Conservation (phyloP, 495 filamentous ascomycete species). For the Chaetomium cochliodes region DNA sequence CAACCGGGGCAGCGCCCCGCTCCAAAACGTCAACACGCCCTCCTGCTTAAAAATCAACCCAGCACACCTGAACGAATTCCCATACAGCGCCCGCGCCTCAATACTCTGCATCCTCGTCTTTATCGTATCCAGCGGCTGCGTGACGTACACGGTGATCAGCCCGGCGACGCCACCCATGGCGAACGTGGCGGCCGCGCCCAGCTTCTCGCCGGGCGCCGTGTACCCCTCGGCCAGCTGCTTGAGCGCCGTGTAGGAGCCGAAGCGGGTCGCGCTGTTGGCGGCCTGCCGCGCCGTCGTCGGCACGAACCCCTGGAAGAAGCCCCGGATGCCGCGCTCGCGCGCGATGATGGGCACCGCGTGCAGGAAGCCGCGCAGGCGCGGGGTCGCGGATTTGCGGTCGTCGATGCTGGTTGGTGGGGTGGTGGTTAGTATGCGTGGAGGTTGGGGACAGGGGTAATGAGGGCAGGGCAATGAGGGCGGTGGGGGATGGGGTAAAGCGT, state of each 20-base stretch:
- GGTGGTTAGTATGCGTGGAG: neutral
- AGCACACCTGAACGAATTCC: slow-evolving; percentile 85
- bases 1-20: slow-evolving; percentile 81
- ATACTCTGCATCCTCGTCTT: slow-evolving; percentile 99
- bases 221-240: slow-evolving; percentile 91
- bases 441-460: neutral
- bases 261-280: slow-evolving; percentile 87
- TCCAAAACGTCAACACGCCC: slow-evolving; percentile 89
- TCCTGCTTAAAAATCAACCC: slow-evolving; percentile 83
- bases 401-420: slow-evolving; percentile 63
- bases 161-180: slow-evolving; percentile 87
- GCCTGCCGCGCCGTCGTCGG: slow-evolving; percentile 93
- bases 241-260: slow-evolving; percentile 84
- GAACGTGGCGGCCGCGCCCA: slow-evolving; percentile 86
- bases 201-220: slow-evolving; percentile 89
- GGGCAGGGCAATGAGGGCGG: neutral
- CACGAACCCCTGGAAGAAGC: slow-evolving; percentile 96
- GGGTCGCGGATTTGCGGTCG: slow-evolving; percentile 83
- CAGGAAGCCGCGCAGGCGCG: slow-evolving; percentile 87
- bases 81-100: slow-evolving; percentile 78
- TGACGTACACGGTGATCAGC: slow-evolving; percentile 85
- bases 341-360: slow-evolving; percentile 85
- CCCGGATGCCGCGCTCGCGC: slow-evolving; percentile 79
- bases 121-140: slow-evolving; percentile 91
- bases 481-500: slow-evolving; percentile 23